Evolutionary conservation across 352 stramenopile species (phyloP), one percentile per base, ranked within the genome.

Genomic region (Phytophthora sojae): DNA sequence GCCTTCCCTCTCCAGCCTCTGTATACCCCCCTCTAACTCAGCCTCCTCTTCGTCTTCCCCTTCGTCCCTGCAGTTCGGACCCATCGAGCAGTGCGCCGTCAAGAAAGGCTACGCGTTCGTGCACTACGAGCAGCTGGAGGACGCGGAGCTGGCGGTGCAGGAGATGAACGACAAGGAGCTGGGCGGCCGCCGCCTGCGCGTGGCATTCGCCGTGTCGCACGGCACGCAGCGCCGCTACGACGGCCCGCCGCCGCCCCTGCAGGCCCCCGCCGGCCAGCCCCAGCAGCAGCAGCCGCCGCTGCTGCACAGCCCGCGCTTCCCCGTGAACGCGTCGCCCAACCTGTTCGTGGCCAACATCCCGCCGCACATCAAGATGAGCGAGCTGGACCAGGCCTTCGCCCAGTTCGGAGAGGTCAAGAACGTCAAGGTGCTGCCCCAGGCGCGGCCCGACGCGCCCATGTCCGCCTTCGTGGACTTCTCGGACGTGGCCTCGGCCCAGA

Each of bases 311-410:
- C 54, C 69, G 15, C 32, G 56, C 21, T 65, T 75, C 37, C 51
- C 61, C 17, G 55, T 67, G 14, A 62, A 64, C 23, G 70, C 73
- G 30, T 86, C 80, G 49, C 59, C 66, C 52, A 91, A 85, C 30
- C 58, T 91, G 32, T 91, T 90, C 54, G 80, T 91, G 47, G 83
- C 69, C 53, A 91, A 91, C 62, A 91, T 91, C 54, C 80, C 80
- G 12, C 73, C 83, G 6, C 79, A 91, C 30, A 77, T 89, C 57
- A 88, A 82, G 64, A 85, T 91, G 75, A 80, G 80, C 57, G 72
- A 88, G 17, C 45, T 91, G 45, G 79, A 89, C 26, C 69, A 79
- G 29, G 85, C 80, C 49, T 91, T 91, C 65, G 80, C 74, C 7
- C 56, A 82, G 56, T 91, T 84, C 63, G 83, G 83, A 52, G 73